Evolutionary conservation across 2,329 filamentous ascomycete species (phyloP).

Genomic region (Neoscytalidium dimidiatum): DNA sequence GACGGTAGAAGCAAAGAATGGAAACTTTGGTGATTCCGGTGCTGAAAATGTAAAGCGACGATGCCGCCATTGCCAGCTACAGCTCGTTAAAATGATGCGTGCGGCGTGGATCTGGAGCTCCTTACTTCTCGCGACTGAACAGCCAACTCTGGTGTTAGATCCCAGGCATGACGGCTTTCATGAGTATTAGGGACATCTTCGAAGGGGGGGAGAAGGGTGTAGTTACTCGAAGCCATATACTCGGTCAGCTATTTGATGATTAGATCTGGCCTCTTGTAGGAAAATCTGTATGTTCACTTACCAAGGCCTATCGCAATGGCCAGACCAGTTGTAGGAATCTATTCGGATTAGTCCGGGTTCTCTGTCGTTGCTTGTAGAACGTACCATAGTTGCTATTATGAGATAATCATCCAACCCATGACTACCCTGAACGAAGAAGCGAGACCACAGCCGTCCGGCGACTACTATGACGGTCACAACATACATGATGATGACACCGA

Average conservation of each 20-base stretch:
- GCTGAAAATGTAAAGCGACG: conserved; percentile 30
- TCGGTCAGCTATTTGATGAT: neutral
- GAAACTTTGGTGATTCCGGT: conserved; percentile 35
- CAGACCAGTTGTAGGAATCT: neutral
- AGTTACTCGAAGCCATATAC: conserved; percentile 3
- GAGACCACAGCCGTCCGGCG: neutral
- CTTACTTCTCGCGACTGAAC: neutral
- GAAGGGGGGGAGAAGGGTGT: neutral
- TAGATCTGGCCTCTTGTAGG: neutral
- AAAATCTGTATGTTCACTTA: neutral
- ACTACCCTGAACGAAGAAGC: neutral
- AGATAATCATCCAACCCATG: conserved; percentile 5
- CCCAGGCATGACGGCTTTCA: conserved; percentile 3
- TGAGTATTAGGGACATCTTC: neutral
- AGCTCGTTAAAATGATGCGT: neutral
- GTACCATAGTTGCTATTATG: conserved; percentile 4
- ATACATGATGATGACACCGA: neutral
- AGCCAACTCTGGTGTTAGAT: neutral
- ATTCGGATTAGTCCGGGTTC: neutral
- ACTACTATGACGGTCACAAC: neutral
- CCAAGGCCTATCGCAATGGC: neutral
- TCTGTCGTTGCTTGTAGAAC: neutral
- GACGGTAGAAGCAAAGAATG: conserved; percentile 44
- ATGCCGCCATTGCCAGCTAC: conserved; percentile 26
- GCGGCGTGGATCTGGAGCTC: neutral